Percentiles rank a stretch among this genome's conserved stretches.
These are phyloP conservation scores for Trifolium repens DNA, from an alignment of 306 rosid species.

Conservation along the genomic window DNA sequence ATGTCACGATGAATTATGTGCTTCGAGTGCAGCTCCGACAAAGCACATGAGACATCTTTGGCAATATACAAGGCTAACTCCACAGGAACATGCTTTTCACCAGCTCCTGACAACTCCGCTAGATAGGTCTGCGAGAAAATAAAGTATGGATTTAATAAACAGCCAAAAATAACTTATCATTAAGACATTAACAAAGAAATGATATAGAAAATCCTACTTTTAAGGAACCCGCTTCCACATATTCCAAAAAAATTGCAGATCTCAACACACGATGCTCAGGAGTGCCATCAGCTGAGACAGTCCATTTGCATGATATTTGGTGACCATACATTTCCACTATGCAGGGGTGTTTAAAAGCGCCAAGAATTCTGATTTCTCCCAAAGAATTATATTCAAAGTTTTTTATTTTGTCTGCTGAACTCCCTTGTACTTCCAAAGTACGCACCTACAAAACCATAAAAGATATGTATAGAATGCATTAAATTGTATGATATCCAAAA, in stretches of 20 bases:
- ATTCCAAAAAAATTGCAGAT: constrained; percentile 87
- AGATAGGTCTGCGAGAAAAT: constrained; percentile 63
- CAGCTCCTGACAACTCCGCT: constrained; percentile 69
- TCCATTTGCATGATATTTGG: constrained; percentile 81
- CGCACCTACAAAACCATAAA: constrained; percentile 70
- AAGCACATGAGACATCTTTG: constrained; percentile 82
- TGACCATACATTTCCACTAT: constrained; percentile 95
- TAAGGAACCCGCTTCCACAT: constrained; percentile 82
- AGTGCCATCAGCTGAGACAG: constrained; percentile 68
- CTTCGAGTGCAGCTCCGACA: constrained; percentile 82
- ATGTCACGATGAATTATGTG: constrained; percentile 95
- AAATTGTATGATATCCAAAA: constrained; percentile 29
- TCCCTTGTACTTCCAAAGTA: constrained; percentile 58
- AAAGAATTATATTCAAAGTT: constrained; percentile 79
- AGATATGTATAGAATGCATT: constrained; percentile 29
- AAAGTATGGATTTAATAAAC: constrained; percentile 14
- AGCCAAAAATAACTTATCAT: background rate
- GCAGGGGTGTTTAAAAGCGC: constrained; percentile 82
- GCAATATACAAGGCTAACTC: constrained; percentile 74
- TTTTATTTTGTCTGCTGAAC: constrained; percentile 64
- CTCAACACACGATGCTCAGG: constrained; percentile 63
- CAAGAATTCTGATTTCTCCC: constrained; percentile 93
- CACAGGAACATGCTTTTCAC: constrained; percentile 70
- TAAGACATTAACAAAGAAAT: constrained; percentile 28
- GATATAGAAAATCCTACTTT: constrained; percentile 56